phyloP scores from a whole-genome alignment of 805 yeast species.

The Candida chauliodis region DNA sequence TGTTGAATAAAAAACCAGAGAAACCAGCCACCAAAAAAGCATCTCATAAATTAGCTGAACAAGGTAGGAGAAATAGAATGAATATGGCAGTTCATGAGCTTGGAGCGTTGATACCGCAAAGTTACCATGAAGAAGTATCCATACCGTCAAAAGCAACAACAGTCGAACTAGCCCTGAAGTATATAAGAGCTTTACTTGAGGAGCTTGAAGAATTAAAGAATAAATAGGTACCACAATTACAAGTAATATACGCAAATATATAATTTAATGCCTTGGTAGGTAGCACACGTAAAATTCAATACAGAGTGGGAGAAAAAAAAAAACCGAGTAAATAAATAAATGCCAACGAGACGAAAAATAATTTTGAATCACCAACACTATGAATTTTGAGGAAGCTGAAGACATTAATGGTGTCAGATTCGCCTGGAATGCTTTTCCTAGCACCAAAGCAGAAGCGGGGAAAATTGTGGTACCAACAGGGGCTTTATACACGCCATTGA shows the following conservation, averaged over 20 bases:
- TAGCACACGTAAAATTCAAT: constrained; percentile 2
- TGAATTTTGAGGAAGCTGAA: constrained; percentile 44
- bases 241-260: constrained; percentile 1
- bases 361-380: constrained; percentile 9
- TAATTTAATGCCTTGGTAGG: constrained; percentile 3
- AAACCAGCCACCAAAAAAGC: constrained; percentile 52
- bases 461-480: constrained; percentile 94
- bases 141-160: constrained; percentile 93
- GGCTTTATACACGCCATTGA: constrained; percentile 90
- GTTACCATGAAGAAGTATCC: constrained; percentile 49
- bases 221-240: not conserved
- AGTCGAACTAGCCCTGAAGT: constrained; percentile 80
- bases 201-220: constrained; percentile 24
- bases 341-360: constrained; percentile 8
- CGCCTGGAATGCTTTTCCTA: constrained; percentile 73
- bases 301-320: not conserved
- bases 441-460: constrained; percentile 82
- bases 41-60: constrained; percentile 90
- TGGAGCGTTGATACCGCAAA: constrained; percentile 62
- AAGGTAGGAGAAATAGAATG: constrained; percentile 91
- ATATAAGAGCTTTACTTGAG: constrained; percentile 44
- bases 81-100: constrained; percentile 81
- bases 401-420: constrained; percentile 44
- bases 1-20: constrained; percentile 14
- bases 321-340: too few species aligned